phyloP scores from a whole-genome alignment of 116 monocot species.

The Thalassia testudinum region DNA sequence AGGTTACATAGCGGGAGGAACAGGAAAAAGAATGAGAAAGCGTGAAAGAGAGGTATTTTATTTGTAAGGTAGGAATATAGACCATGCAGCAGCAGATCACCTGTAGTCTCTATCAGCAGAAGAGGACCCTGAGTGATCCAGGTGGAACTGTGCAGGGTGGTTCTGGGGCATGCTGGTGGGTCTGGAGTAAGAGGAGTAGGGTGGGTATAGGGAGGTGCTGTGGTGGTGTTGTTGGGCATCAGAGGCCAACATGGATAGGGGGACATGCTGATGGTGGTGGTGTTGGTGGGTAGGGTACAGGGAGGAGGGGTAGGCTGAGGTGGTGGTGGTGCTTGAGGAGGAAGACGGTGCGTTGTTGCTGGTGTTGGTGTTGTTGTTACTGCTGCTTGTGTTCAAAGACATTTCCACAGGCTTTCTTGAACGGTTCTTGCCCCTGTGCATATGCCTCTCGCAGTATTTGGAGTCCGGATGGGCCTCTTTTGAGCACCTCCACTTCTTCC shows the following conservation, averaged over 20 bases:
- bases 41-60: neutral
- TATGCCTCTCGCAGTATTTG: conserved; percentile 95
- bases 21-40: neutral
- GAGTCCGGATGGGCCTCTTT: conserved; percentile 85
- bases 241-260: conserved; percentile 3
- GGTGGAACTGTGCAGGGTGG: neutral
- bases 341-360: neutral
- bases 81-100: neutral
- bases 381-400: conserved; percentile 1
- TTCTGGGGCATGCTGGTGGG: conserved; percentile 1
- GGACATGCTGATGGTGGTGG: neutral
- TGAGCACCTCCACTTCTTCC: conserved; percentile 97
- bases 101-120: conserved; percentile 1
- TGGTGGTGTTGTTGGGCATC: conserved; percentile 5
- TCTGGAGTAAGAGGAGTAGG: conserved; percentile 6
- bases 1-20: neutral
- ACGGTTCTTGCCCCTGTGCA: conserved; percentile 97
- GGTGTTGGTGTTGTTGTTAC: neutral
- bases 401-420: conserved; percentile 99
- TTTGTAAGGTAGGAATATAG: neutral
- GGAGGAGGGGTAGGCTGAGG: conserved; percentile 8
- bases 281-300: conserved; percentile 6
- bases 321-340: neutral
- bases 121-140: conserved; percentile 2
- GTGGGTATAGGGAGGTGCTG: conserved; percentile 10